A percentile compares a stretch with the other conserved stretches of the same genome.
Conservation (phyloP, 208 protist species). For the Leishmania aethiopica region DNA sequence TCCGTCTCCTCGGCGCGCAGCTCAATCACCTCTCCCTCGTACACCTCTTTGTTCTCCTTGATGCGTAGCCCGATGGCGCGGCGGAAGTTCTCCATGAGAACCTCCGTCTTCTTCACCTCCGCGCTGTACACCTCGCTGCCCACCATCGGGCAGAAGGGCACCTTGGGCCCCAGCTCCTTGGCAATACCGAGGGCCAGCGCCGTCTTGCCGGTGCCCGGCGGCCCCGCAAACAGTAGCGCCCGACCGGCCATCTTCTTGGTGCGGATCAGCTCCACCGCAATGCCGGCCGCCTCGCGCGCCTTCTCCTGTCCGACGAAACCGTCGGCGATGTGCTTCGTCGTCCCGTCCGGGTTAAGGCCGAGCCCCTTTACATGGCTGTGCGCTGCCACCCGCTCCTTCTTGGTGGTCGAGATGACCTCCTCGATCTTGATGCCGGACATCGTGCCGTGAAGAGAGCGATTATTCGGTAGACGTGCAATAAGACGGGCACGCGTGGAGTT, state of each 20-base stretch:
- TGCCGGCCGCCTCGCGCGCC: constrained; percentile 98
- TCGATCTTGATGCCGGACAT: constrained; percentile 95
- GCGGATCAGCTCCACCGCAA: constrained; percentile 99
- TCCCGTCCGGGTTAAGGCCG: constrained; percentile 95
- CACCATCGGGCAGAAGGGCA: constrained; percentile 99
- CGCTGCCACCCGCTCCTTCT: constrained; percentile 96
- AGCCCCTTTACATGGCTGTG: constrained; percentile 99
- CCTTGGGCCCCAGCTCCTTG: constrained; percentile 99
- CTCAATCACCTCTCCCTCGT: constrained; percentile 99
- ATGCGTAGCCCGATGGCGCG: constrained; percentile 99
- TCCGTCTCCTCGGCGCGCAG: constrained; percentile 98
- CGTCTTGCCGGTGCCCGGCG: constrained; percentile 98
- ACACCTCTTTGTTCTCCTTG: constrained; percentile 99
- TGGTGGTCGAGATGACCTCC: constrained; percentile 97
- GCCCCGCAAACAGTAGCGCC: constrained; percentile 99
- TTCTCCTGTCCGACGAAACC: constrained; percentile 99
- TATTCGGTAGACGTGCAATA: neutral
- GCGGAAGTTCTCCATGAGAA: constrained; percentile 99
- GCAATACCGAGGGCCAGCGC: constrained; percentile 98
- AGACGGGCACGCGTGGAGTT: neutral
- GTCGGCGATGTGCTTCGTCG: constrained; percentile 61
- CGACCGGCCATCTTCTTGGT: constrained; percentile 99
- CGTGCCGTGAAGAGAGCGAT: neutral
- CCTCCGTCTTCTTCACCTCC: constrained; percentile 99
- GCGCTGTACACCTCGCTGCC: constrained; percentile 99